Conservation (phyloP, 208 protist species). For the Crithidia bombi region DNA sequence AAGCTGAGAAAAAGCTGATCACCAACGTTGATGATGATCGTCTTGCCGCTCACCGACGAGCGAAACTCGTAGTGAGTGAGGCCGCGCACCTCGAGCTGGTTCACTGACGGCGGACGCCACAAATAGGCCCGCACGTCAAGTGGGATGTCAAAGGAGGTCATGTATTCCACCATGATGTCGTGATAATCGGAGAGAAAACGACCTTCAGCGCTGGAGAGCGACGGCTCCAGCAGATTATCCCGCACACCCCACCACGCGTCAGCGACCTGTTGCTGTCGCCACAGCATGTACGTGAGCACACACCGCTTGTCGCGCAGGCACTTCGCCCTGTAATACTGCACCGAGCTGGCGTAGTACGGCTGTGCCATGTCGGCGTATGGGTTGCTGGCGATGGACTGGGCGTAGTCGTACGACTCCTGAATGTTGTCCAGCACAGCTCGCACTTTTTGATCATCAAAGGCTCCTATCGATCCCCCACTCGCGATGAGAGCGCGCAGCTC, state of each 20-base stretch:
- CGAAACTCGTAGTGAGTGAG: constrained; percentile 75
- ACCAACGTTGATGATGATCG: constrained; percentile 75
- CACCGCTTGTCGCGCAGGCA: constrained; percentile 85
- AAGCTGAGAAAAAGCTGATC: constrained; percentile 79
- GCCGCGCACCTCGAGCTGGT: constrained; percentile 82
- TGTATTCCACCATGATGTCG: constrained; percentile 86
- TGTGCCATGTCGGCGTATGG: constrained; percentile 73
- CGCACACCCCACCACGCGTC: constrained; percentile 77
- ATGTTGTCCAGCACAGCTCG: constrained; percentile 65
- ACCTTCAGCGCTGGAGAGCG: constrained; percentile 59
- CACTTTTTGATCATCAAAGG: constrained; percentile 77
- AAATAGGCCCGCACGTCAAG: constrained; percentile 81
- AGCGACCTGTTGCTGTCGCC: constrained; percentile 67
- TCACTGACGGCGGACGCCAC: constrained; percentile 77
- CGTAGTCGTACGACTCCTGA: constrained; percentile 55
- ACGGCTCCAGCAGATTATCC: constrained; percentile 64
- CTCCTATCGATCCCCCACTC: constrained; percentile 58
- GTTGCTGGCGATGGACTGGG: constrained; percentile 63
- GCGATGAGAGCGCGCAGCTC: constrained; percentile 82
- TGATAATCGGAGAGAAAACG: constrained; percentile 81
- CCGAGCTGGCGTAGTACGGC: constrained; percentile 80
- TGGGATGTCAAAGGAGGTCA: constrained; percentile 84
- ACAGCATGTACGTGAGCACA: constrained; percentile 75
- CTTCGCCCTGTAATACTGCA: constrained; percentile 75
- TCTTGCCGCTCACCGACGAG: constrained; percentile 67